Conservation (phyloP, 768 basidiomycete species). For the Dacryopinax primogenitus region DNA sequence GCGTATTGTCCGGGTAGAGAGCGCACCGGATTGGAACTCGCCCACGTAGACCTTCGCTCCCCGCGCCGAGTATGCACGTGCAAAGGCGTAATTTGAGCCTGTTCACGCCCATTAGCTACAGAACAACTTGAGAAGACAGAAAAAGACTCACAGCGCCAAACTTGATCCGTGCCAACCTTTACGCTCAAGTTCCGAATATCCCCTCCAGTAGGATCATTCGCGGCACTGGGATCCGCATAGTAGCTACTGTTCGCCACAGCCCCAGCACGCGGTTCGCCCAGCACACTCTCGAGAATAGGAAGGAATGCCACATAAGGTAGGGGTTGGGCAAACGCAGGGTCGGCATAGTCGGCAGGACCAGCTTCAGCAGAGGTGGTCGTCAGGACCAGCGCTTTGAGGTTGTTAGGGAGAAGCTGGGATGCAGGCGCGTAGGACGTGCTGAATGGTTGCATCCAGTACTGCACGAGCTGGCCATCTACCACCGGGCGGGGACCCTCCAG, state of each 20-base stretch:
- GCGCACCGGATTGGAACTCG: slow-evolving; percentile 48
- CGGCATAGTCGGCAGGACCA: slow-evolving; percentile 31
- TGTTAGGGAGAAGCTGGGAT: slow-evolving; percentile 18
- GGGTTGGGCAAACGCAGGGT: slow-evolving; percentile 15
- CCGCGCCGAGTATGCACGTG: slow-evolving; percentile 48
- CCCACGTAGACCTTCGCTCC: slow-evolving; percentile 61
- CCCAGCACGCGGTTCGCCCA: slow-evolving; percentile 37
- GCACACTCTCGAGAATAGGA: slow-evolving; percentile 31
- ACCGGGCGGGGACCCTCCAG: neutral
- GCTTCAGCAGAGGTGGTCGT: slow-evolving; percentile 65
- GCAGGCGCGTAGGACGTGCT: slow-evolving; percentile 47
- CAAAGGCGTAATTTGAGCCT: slow-evolving; percentile 54
- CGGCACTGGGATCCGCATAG: slow-evolving; percentile 31
- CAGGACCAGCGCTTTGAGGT: slow-evolving; percentile 49
- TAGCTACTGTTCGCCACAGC: slow-evolving; percentile 34
- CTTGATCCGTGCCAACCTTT: slow-evolving; percentile 53
- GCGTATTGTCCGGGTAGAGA: slow-evolving; percentile 53
- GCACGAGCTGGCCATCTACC: neutral
- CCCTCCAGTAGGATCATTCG: slow-evolving; percentile 11
- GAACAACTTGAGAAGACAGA: neutral
- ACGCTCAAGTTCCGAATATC: slow-evolving; percentile 17
- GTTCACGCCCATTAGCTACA: neutral
- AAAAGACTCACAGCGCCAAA: slow-evolving; percentile 40
- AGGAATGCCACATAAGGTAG: slow-evolving; percentile 33
- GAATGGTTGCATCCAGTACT: slow-evolving; percentile 31